Base-by-base conservation (phyloP, 805 yeast species). In the Metschnikowia gruessii region DNA sequence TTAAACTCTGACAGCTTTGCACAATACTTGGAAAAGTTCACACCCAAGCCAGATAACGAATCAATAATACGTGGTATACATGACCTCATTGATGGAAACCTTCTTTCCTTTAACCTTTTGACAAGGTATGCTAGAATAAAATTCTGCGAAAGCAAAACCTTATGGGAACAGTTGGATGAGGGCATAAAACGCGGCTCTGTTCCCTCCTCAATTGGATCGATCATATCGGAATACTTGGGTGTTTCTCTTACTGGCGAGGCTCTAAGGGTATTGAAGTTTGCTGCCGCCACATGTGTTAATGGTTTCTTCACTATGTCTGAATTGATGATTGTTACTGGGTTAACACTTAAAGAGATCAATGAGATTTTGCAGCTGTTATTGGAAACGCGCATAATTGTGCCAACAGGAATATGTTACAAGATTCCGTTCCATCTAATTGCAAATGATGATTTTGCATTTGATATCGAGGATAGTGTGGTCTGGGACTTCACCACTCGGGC, bases 361-460 rank as follows among this genome's bases (percentile, higher is more conserved):
- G 53, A 54, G 18, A 57, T 69, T 12, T 43, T 76, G 4, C 65
- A 62, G 21, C 55, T 63, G 32, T 69, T 72, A 15, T 53, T 69
- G 11, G 65, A 68, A 22, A 40, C 59, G 11, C 57, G 61, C 13
- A 34, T 76, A 3, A 54, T 78, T 5, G 50, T 53, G 2, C 77
- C 80, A 0, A 56, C 66, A 12, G 68, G 72, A 21, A 59, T 72
- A 1, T 70, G 68, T 49, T 75, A 75, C 55, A 78, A 77, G 51
- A 59, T 75, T 18, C 81, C 82, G 8, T 72, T 75, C 46, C 72
- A 71, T 51, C 51, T 70, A 21, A 57, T 68, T 3, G 57, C 62
- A 4, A 49, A 61, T 8, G 55, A 56, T 7, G 53, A 51, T 3
- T 62, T 58, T 34, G 64, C 70, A 1, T 59, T 63, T 31, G 67